Conservation (phyloP, 257 asterid species). For the Knoxia roxburghii region DNA sequence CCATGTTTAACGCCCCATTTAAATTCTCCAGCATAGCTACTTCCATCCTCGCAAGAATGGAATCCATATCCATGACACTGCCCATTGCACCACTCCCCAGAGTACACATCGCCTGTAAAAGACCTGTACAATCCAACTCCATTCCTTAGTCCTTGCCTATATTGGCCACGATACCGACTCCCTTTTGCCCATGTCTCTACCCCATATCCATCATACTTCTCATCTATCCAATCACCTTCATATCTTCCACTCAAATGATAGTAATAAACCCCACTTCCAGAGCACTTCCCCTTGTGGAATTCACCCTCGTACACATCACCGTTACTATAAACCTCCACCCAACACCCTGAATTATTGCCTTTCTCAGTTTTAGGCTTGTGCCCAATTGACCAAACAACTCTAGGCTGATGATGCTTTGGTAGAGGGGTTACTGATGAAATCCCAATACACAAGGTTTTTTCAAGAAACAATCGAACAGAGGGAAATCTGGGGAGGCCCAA, state of each 20-base stretch:
- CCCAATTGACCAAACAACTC: constrained; percentile 47
- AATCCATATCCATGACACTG: constrained; percentile 43
- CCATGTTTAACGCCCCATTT: constrained; percentile 52
- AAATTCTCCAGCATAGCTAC: constrained; percentile 39
- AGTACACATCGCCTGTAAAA: constrained; percentile 33
- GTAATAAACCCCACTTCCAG: constrained; percentile 46
- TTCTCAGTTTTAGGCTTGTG: constrained; percentile 31
- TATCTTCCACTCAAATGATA: constrained; percentile 43
- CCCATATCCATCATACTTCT: constrained; percentile 42
- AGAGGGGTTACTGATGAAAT: constrained; percentile 19
- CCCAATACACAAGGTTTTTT: constrained; percentile 23
- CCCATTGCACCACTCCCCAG: constrained; percentile 48
- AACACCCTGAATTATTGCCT: constrained; percentile 29
- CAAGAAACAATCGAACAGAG: constrained; percentile 30
- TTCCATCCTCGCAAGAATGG: constrained; percentile 41
- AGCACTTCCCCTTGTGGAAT: constrained; percentile 44
- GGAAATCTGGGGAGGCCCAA: constrained; percentile 33
- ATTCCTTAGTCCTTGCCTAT: constrained; percentile 43
- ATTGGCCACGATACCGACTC: constrained; percentile 40
- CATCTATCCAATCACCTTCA: constrained; percentile 48
- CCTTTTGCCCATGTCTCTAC: constrained; percentile 45
- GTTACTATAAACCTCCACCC: constrained; percentile 43
- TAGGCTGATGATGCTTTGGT: constrained; percentile 16
- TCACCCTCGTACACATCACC: constrained; percentile 51
- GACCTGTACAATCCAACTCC: constrained; percentile 44